These are phyloP conservation scores for Globisporangium spinosum DNA, from an alignment of 352 stramenopile species.

Conservation along the genomic window DNA sequence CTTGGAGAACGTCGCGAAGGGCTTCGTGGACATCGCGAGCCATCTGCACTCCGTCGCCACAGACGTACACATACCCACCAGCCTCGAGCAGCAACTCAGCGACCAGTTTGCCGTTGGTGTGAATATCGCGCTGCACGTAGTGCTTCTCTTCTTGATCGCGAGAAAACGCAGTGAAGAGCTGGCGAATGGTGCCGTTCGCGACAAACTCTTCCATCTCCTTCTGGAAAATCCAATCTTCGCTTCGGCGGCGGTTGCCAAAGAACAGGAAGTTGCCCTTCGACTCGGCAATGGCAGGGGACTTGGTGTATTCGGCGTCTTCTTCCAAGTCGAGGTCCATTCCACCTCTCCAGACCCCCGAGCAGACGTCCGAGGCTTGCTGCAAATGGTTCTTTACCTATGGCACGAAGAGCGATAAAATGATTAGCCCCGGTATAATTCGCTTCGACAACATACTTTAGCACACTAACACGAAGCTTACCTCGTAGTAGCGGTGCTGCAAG, in stretches of 20 bases:
- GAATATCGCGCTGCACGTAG: conserved; percentile 92
- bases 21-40: conserved; percentile 92
- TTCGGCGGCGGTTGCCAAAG: conserved; percentile 88
- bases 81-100: conserved; percentile 72
- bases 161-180: conserved; percentile 91
- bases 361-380: conserved; percentile 27
- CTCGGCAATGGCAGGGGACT: conserved; percentile 24
- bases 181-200: conserved; percentile 63
- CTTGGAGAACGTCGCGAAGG: conserved; percentile 74
- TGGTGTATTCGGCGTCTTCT: conserved; percentile 42
- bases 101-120: conserved; percentile 54
- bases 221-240: conserved; percentile 93
- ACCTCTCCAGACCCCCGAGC: conserved; percentile 79
- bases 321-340: conserved; percentile 39
- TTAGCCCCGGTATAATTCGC: background rate
- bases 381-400: conserved; percentile 13
- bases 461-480: conserved; percentile 14
- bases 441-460: background rate
- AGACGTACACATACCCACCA: conserved; percentile 91
- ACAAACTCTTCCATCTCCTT: conserved; percentile 80
- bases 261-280: conserved; percentile 88
- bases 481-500: conserved; percentile 79
- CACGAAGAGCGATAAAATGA: background rate
- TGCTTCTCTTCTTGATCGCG: conserved; percentile 86
- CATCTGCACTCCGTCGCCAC: conserved; percentile 94